Evolutionary conservation across 306 rosid species (phyloP).

Genomic region (Quercus ilex): DNA sequence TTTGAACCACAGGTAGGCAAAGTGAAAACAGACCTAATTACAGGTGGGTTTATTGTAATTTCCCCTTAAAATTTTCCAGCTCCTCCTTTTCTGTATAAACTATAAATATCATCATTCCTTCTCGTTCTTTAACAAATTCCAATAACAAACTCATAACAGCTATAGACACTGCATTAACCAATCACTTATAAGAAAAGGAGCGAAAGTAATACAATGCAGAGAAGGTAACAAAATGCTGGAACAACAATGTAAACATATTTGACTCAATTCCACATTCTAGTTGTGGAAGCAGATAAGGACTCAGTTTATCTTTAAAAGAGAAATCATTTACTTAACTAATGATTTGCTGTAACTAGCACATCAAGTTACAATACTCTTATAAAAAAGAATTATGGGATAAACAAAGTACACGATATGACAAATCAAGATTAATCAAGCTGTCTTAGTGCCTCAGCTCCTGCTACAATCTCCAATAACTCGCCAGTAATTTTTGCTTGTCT

Average conservation of each 20-base stretch:
- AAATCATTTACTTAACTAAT: not conserved
- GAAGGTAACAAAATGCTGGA: not conserved
- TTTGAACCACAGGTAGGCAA: no score
- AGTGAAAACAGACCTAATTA: no score
- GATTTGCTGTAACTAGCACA: not conserved
- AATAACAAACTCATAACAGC: not conserved
- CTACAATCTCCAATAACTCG: conserved; percentile 79
- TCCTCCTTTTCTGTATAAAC: no score
- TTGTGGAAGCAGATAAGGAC: not conserved
- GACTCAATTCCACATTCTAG: not conserved
- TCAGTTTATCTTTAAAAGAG: not conserved
- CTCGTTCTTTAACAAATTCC: no score
- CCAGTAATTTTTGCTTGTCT: conserved; percentile 79
- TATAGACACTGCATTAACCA: not conserved
- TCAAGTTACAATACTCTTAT: not conserved
- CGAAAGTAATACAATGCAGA: not conserved
- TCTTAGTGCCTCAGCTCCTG: conserved; percentile 69
- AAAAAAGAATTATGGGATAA: not conserved
- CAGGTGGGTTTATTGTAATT: no score
- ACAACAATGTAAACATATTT: no score
- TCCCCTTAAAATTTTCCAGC: no score
- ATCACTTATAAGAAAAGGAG: not conserved
- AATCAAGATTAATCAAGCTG: conserved; percentile 34
- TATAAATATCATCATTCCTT: no score
- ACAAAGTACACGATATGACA: not conserved